Base-by-base conservation (phyloP, 257 asterid species). In the Phtheirospermum japonicum region DNA sequence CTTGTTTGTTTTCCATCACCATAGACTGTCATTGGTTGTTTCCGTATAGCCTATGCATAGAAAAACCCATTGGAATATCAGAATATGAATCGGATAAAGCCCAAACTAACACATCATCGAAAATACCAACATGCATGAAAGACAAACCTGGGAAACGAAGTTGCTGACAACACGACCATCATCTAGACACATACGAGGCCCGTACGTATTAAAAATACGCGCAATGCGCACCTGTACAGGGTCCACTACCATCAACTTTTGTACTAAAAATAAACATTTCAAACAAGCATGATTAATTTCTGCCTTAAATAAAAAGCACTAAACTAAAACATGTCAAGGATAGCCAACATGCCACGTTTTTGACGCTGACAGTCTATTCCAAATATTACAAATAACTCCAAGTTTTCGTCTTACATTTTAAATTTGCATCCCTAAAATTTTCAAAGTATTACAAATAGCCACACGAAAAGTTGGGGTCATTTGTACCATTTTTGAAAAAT, bases 151-250 rank as follows among this genome's bases (percentile, higher is more conserved):
- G 6, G 96, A 77, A 62, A 89, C 93, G 48, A 89, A 89, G 86
- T 89, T 89, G 81, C 96, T 89, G 67, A 86, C 96, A 65, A 89
- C 96, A 62, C 95, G 96, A 26, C 96, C 96, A 79, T 89, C 96
- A 70, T 89, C 96, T 48, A 89, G 76, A 69, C 95, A 84, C 96
- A 89, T 86, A 40, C 95, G 95, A 49, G 95, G 96, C 46, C 96
- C 95, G 37, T 89, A 86, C 52, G 95, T 89, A 59, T 89, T 86
- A 81, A 89, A 89, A 61, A 89, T 89, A 60, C 96, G 95, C 10
- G 95, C 95, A 64, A 89, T 89, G 57, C 96, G 93, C 71, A 84
- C 88, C 88, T 79, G 73, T 18, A 67, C 48, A 59, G 14, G 33
- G 18, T 7, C 40, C 40, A 36, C 2, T 7, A 7, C 10, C 40